Evolutionary conservation across 2,329 filamentous ascomycete genomes (phyloP), one percentile per base, ranked within the genome.

Genomic region (Onygenales sp.): DNA sequence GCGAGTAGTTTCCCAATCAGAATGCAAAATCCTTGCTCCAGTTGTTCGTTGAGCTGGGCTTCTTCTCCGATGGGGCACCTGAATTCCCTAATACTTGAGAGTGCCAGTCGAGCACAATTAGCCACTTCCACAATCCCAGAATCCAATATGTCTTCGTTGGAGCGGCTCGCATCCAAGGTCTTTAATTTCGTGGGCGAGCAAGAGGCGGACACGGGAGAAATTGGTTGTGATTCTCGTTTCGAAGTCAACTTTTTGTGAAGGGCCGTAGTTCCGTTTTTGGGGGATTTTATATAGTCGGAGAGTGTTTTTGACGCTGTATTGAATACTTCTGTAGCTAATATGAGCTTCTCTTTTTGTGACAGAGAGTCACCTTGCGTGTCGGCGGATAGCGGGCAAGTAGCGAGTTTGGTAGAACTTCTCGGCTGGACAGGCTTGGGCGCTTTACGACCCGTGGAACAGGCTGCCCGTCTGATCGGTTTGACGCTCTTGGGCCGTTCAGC

Each of bases 281-380:
- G 17, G 13, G 56, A 17, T 43, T 69, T 71, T 11, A 67, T 56
- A 17, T 69, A 67, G 42, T 73, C 70, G 1, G 70, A 71, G 7
- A 76, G 63, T 0, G 67, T 63, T 56, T 72, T 76, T 10, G 74
- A 62, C 0, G 71, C 70, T 13, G 61, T 61, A 60, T 76, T 76
- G 56, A 76, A 75, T 10, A 73, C 65, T 36, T 75, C 73, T 1
- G 73, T 75, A 1, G 73, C 73, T 21, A 75, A 63, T 4, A 70
- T 63, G 1, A 71, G 63, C 52, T 67, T 68, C 54, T 74, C 68
- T 50, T 71, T 68, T 40, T 57, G 51, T 7, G 70, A 67, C 42
- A 73, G 55, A 31, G 56, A 57, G 21, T 60, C 53, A 13, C 51
- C 58, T 53, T 68, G 64, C 44, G 61, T 54, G 37, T 67, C 63